phyloP scores from a whole-genome alignment of 23 red algal species.

The Gracilaria domingensis region DNA sequence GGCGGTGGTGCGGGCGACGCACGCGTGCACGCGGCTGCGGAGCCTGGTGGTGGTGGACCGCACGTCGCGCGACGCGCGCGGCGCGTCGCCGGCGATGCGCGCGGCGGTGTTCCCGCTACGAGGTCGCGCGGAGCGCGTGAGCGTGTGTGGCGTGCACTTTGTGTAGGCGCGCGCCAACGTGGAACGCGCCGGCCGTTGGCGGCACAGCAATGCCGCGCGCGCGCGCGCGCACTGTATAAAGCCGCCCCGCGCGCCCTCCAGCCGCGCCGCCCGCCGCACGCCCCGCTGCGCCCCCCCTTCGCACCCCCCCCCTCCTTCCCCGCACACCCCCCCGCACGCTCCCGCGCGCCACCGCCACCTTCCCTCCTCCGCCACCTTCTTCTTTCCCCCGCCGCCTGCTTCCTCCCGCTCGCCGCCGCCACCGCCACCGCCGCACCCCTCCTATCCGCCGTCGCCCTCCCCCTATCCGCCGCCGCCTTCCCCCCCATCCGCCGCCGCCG shows the following conservation, averaged over 20 bases:
- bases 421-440: constrained; percentile 33
- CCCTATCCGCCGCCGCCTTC: not conserved
- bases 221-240: constrained; percentile 35
- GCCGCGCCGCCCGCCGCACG: not conserved
- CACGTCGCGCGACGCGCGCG: constrained; percentile 31
- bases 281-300: not conserved
- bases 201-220: constrained; percentile 15
- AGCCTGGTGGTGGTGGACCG: constrained; percentile 41
- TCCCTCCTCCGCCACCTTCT: not conserved
- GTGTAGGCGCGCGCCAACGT: constrained; percentile 21
- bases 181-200: constrained; percentile 21
- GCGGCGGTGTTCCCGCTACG: constrained; percentile 51
- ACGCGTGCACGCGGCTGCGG: constrained; percentile 26
- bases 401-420: too few relatives aligned
- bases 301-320: not conserved
- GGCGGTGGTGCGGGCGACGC: constrained; percentile 18
- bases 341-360: not conserved
- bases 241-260: constrained; percentile 12
- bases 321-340: not conserved
- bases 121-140: constrained; percentile 15
- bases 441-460: not conserved
- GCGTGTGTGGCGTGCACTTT: constrained; percentile 37
- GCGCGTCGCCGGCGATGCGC: constrained; percentile 19
- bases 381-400: not conserved
- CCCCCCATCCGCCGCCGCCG: not conserved